Conservation (phyloP, 2,329 filamentous ascomycete genomes). For the Sporothrix inflata region DNA sequence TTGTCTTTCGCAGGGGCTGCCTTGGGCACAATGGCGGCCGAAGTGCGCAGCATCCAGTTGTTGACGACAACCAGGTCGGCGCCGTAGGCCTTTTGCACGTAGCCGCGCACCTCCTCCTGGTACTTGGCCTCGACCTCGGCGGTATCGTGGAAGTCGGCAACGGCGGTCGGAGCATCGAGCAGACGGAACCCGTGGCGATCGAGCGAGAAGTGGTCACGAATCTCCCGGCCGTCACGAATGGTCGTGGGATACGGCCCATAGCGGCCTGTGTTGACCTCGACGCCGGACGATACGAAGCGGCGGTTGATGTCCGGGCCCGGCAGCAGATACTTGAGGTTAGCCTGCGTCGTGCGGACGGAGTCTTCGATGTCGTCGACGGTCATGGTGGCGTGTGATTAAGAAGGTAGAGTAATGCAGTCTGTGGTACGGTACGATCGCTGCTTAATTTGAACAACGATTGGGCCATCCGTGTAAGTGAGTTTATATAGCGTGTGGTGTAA, state of each 20-base stretch:
- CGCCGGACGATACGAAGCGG: conserved; percentile 16
- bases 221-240: conserved; percentile 13
- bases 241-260: conserved; percentile 10
- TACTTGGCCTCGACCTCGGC: conserved; percentile 21
- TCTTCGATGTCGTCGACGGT: conserved; percentile 9
- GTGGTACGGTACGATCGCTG: too few relatives aligned
- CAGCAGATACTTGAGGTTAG: conserved; percentile 21
- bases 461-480: neutral
- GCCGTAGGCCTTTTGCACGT: neutral
- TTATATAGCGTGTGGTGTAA: conserved; percentile 1
- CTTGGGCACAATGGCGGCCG: conserved; percentile 17
- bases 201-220: conserved; percentile 16
- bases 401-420: too few relatives aligned
- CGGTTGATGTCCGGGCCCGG: conserved; percentile 13
- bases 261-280: conserved; percentile 14
- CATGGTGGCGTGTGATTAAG: neutral
- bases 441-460: neutral
- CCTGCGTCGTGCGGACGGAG: conserved; percentile 14
- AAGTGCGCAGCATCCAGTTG: conserved; percentile 14
- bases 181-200: conserved; percentile 14
- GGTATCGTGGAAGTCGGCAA: conserved; percentile 4
- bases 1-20: neutral
- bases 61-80: conserved; percentile 7
- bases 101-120: conserved; percentile 11
- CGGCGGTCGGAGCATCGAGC: conserved; percentile 6